A percentile compares a stretch with the other conserved stretches of the same genome.
Evolutionary conservation across 305 asterid species (phyloP).

Genomic region (Salvia sclarea): DNA sequence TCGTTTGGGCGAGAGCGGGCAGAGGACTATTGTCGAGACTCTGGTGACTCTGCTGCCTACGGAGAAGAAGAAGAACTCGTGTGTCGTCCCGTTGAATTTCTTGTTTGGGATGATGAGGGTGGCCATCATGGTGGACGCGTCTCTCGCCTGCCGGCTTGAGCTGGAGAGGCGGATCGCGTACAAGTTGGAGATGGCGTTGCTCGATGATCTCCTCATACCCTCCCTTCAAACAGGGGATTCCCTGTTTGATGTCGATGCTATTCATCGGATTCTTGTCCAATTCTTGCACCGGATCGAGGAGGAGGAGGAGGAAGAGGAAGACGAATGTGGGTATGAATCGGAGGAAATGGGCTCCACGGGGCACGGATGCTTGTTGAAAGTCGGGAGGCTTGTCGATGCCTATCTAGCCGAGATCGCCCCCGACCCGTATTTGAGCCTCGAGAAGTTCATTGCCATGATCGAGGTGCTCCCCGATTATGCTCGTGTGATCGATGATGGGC

Average conservation of each 20-base stretch:
- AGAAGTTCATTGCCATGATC: conserved; percentile 53
- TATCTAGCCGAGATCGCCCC: conserved; percentile 75
- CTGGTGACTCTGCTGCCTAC: conserved; percentile 52
- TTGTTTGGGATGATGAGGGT: conserved; percentile 65
- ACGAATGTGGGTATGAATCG: conserved; percentile 57
- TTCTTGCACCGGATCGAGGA: conserved; percentile 59
- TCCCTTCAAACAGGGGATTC: conserved; percentile 58
- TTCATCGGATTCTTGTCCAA: conserved; percentile 56
- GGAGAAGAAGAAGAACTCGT: conserved; percentile 43
- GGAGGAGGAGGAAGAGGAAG: conserved; percentile 43
- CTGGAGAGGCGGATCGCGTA: conserved; percentile 60
- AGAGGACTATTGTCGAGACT: conserved; percentile 49
- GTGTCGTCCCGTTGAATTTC: conserved; percentile 55
- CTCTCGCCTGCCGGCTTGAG: conserved; percentile 53
- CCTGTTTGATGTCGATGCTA: conserved; percentile 56
- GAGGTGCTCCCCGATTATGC: conserved; percentile 78
- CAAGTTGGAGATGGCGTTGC: conserved; percentile 54
- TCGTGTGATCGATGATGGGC: conserved; percentile 66
- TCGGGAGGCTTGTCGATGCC: conserved; percentile 61
- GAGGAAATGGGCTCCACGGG: conserved; percentile 49
- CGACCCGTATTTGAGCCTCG: conserved; percentile 64
- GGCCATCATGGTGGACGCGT: conserved; percentile 57
- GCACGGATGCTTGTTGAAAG: conserved; percentile 55
- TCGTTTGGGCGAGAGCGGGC: conserved; percentile 38
- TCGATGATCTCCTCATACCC: conserved; percentile 68